Conservation (phyloP, 768 basidiomycete genomes). For the Trametes coccinea region DNA sequence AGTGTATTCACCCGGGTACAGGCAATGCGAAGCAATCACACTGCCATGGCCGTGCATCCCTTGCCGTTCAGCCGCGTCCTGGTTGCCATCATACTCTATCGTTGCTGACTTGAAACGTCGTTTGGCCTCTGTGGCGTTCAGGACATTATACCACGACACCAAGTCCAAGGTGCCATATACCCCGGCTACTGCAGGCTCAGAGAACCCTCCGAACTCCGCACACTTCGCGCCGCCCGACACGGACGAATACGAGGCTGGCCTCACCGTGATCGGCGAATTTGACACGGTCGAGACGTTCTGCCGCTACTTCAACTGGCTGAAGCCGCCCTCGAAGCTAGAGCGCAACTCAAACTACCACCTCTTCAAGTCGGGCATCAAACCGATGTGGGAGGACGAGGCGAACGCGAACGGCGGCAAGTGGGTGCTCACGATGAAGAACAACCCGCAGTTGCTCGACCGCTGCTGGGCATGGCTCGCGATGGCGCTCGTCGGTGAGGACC, state of each 20-base stretch:
- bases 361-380: constrained; percentile 92
- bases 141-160: constrained; percentile 90
- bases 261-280: constrained; percentile 87
- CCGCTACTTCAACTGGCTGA: constrained; percentile 92
- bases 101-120: too few species aligned
- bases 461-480: constrained; percentile 91
- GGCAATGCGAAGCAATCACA: too few species aligned
- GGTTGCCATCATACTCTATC: too few species aligned
- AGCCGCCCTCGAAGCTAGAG: constrained; percentile 85
- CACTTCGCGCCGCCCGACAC: constrained; percentile 55
- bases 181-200: constrained; percentile 36
- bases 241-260: constrained; percentile 79
- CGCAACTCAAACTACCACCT: constrained; percentile 93
- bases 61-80: too few species aligned
- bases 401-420: constrained; percentile 94
- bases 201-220: constrained; percentile 23
- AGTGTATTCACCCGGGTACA: constrained; percentile 24
- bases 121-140: constrained; percentile 31
- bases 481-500: constrained; percentile 81
- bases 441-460: constrained; percentile 73
- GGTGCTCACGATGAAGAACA: constrained; percentile 92
- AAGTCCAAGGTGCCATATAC: constrained; percentile 71
- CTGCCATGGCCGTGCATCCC: too few species aligned
- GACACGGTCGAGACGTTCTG: constrained; percentile 89
- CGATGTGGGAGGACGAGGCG: constrained; percentile 96